Base-by-base conservation (phyloP, 345 rosid species). In the Brassica carinata region DNA sequence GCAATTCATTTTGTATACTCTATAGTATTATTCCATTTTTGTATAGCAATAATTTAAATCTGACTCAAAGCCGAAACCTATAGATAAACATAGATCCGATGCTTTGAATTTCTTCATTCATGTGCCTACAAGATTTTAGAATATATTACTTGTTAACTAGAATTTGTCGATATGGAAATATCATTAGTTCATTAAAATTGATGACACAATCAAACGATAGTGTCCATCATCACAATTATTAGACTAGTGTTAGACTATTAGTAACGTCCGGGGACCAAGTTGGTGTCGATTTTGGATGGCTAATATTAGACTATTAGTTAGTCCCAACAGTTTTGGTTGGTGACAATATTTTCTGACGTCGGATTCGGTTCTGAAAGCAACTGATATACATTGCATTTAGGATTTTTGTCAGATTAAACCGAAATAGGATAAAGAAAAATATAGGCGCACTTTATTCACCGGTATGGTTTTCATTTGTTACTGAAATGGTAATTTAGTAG, bases 251-350 rank as follows among this genome's bases (percentile, higher is more conserved):
- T 48, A 48, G 17, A 48, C 57, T 48, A 48, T 5, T 45, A 48
- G 57, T 14, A 64, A 72, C 17, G 15, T 64, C 33, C 13, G 23
- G 77, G 72, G 73, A 58, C 73, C 38, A 5, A 1, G 45, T 64
- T 53, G 67, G 51, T 71, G 76, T 78, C 67, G 76, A 71, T 34
- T 64, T 53, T 64, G 71, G 36, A 53, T 78, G 58, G 67, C 51
- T 71, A 53, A 76, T 70, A 23, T 23, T 61, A 64, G 71, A 48
- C 57, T 77, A 18, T 55, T 55, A 55, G 61, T 7, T 59, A 34
- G 76, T 26, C 61, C 72, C 67, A 61, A 79, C 82, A 72, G 14
- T 5, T 65, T 66, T 72, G 73, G 77, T 67, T 11, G 67, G 82
- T 78, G 45, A 27, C 65, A 64, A 34, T 17, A 31, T 71, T 23